Evolutionary conservation across 192 early-diverging fungal genomes (phyloP).

Genomic region (Linderina pennispora): DNA sequence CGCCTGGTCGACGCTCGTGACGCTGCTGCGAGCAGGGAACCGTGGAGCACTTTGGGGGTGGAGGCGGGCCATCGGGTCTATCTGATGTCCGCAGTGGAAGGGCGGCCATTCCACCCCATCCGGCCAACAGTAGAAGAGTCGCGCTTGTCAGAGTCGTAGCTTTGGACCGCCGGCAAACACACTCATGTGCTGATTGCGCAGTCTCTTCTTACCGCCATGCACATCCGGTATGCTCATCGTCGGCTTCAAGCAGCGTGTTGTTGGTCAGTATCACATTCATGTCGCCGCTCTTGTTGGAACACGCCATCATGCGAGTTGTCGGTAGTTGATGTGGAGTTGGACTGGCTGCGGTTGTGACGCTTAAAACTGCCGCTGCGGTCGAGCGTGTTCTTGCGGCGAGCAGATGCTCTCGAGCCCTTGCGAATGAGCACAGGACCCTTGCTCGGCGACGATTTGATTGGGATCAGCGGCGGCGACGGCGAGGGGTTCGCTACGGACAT

Average conservation of each 20-base stretch:
- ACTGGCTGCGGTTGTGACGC: not conserved
- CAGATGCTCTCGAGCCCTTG: slow-evolving; percentile 42
- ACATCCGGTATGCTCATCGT: not conserved
- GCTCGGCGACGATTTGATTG: not conserved
- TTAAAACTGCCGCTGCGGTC: slow-evolving; percentile 8
- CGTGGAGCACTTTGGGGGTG: too few relatives aligned
- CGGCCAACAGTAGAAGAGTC: slow-evolving; percentile 38
- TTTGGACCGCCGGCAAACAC: slow-evolving; percentile 30
- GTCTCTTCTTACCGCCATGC: not conserved
- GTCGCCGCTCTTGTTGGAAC: too few relatives aligned
- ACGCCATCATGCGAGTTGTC: too few relatives aligned
- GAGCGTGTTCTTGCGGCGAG: slow-evolving; percentile 36
- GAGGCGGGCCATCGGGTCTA: too few relatives aligned
- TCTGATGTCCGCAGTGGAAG: too few relatives aligned
- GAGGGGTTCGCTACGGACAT: not conserved
- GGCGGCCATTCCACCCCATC: slow-evolving; percentile 17
- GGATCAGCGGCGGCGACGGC: slow-evolving; percentile 1
- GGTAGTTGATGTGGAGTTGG: too few relatives aligned
- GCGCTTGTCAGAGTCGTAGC: too few relatives aligned
- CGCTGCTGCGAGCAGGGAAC: not conserved
- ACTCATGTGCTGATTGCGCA: slow-evolving; percentile 27
- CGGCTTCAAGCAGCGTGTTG: not conserved
- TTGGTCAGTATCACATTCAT: too few relatives aligned
- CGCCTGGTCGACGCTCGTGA: slow-evolving; percentile 9
- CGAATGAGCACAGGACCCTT: slow-evolving; percentile 33